Conservation (phyloP, 192 early-diverging fungal species). For the Entrophospora sp. region DNA sequence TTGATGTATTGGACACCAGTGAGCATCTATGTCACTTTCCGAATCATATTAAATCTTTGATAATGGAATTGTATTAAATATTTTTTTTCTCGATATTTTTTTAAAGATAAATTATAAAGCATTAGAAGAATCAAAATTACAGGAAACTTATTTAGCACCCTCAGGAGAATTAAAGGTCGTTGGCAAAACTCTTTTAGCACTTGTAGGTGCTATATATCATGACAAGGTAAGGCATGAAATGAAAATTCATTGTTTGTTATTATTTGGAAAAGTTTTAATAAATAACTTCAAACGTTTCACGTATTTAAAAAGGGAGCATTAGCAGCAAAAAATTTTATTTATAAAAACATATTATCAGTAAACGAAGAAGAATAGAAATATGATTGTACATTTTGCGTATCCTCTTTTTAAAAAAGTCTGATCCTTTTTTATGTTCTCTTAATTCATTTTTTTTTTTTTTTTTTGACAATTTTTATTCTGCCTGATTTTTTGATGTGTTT, state of each 20-base stretch:
- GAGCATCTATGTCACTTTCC: neutral
- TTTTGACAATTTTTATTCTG: no score
- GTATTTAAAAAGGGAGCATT: neutral
- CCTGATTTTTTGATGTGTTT: no score
- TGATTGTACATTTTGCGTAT: no score
- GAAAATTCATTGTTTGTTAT: neutral
- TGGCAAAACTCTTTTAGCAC: neutral
- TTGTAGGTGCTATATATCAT: conserved; percentile 14
- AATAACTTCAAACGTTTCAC: neutral
- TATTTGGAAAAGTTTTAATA: neutral
- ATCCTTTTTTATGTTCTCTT: no score
- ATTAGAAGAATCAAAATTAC: neutral
- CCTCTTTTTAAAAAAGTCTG: no score
- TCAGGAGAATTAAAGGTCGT: neutral
- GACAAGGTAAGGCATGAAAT: neutral
- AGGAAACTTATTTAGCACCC: neutral
- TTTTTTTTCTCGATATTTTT: no score
- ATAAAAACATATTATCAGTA: conserved; percentile 12
- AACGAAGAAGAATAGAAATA: no score
- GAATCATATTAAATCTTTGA: neutral
- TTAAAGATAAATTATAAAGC: neutral
- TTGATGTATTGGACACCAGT: conserved; percentile 3
- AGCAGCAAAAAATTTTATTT: conserved; percentile 15
- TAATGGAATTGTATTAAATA: neutral
- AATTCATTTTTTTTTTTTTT: no score